Conservation (phyloP, 163 green algal genomes). For the Scenedesmus sp. region DNA sequence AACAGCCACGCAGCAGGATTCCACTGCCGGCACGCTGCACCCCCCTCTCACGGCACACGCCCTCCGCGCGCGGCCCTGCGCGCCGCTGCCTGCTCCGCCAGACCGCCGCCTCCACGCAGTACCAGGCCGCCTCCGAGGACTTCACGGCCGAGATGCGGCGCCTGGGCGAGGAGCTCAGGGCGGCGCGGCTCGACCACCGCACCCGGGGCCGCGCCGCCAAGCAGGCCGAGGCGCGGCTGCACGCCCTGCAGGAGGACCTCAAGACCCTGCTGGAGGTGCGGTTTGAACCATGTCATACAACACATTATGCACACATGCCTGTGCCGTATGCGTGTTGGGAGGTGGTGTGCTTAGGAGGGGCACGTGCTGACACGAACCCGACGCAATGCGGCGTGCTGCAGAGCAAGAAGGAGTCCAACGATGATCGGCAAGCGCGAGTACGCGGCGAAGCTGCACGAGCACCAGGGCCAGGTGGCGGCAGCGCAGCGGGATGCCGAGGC, state of each 20-base stretch:
- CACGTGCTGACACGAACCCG: background rate
- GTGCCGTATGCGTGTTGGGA: background rate
- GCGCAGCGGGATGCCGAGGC: background rate
- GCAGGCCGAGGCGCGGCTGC: background rate
- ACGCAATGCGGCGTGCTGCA: background rate
- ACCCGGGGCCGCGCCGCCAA: background rate
- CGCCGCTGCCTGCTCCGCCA: background rate
- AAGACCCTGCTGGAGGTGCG: background rate
- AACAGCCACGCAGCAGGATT: background rate
- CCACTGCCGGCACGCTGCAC: background rate
- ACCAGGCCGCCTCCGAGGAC: background rate
- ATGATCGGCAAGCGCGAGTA: constrained; percentile 41
- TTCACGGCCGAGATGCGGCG: background rate
- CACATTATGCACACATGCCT: too few species aligned
- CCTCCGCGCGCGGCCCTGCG: background rate
- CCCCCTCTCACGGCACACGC: background rate
- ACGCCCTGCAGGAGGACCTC: constrained; percentile 10
- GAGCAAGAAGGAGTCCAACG: constrained; percentile 29
- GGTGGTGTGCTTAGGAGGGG: background rate
- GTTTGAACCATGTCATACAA: background rate
- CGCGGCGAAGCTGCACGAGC: constrained; percentile 4
- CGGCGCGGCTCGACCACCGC: background rate
- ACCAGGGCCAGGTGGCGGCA: constrained; percentile 7
- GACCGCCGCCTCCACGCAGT: background rate
- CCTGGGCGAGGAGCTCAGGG: constrained; percentile 15